Conservation (phyloP, 331 rosid species). For the Ulmus americana region DNA sequence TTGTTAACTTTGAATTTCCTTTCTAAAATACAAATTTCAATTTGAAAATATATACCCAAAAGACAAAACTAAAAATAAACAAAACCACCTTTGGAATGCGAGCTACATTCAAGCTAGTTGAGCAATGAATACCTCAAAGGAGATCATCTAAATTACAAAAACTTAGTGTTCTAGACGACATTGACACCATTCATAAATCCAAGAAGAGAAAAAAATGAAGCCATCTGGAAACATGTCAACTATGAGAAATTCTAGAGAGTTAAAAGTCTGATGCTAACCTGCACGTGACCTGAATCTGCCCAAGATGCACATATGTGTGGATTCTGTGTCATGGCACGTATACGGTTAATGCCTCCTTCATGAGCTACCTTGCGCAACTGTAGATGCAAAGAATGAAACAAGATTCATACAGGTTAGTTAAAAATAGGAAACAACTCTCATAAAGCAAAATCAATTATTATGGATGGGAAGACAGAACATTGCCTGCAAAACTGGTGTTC, state of each 20-base stretch:
- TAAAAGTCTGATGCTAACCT: conserved; percentile 40
- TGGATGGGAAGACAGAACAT: neutral
- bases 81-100: neutral
- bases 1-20: neutral
- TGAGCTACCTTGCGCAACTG: conserved; percentile 81
- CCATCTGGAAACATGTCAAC: neutral
- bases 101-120: neutral
- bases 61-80: neutral
- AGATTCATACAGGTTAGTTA: conserved; percentile 7
- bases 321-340: conserved; percentile 82
- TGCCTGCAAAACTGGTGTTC: conserved; percentile 65
- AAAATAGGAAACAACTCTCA: conserved; percentile 6
- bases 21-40: neutral
- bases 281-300: conserved; percentile 75
- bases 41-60: neutral
- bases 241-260: conserved; percentile 3
- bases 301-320: conserved; percentile 91
- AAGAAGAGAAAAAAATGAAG: neutral
- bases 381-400: conserved; percentile 21
- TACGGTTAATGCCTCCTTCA: conserved; percentile 75
- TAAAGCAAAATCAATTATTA: neutral
- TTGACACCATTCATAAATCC: neutral
- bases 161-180: neutral
- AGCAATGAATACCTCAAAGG: neutral
- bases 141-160: neutral